phyloP scores from a whole-genome alignment of 2,329 filamentous ascomycete species.

The Alternaria hordeiaustralica region DNA sequence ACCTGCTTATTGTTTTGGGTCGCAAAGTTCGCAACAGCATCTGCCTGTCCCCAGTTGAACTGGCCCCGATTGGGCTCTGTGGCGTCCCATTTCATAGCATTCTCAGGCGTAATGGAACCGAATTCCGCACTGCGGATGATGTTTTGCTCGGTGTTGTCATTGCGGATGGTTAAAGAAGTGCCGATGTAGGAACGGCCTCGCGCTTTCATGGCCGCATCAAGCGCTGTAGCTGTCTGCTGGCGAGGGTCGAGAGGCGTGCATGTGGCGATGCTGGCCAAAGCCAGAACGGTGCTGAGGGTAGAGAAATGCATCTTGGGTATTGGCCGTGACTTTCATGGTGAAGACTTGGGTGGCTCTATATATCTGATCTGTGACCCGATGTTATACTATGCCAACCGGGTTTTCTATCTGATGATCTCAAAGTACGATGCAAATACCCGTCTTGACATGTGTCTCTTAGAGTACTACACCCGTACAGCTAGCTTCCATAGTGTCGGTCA shows the following conservation, averaged over 20 bases:
- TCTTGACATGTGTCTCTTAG: conserved; percentile 17
- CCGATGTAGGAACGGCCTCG: conserved; percentile 45
- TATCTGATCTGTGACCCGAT: neutral
- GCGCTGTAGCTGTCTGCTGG: conserved; percentile 23
- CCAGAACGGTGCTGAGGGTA: conserved; percentile 26
- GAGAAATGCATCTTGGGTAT: conserved; percentile 25
- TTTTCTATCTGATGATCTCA: neutral
- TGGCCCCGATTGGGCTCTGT: conserved; percentile 45
- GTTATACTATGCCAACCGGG: neutral
- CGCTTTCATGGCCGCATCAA: conserved; percentile 29
- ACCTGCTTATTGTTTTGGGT: conserved; percentile 41
- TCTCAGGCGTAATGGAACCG: conserved; percentile 48
- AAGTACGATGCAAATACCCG: conserved; percentile 14
- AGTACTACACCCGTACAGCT: conserved; percentile 12
- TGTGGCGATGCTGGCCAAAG: conserved; percentile 20
- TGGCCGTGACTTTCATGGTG: neutral
- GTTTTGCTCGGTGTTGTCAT: conserved; percentile 37
- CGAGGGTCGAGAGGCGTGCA: conserved; percentile 25
- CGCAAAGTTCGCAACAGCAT: conserved; percentile 46
- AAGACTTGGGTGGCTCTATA: neutral
- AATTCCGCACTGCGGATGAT: conserved; percentile 35
- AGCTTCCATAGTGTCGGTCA: neutral
- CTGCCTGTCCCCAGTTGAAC: conserved; percentile 46
- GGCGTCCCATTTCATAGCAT: conserved; percentile 50
- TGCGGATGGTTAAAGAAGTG: conserved; percentile 45